Percentiles rank a stretch among this genome's conserved stretches.
These are phyloP conservation scores for Hamamelis virginiana DNA, from an alignment of 164 flowering plant genomes.

Conservation along the genomic window DNA sequence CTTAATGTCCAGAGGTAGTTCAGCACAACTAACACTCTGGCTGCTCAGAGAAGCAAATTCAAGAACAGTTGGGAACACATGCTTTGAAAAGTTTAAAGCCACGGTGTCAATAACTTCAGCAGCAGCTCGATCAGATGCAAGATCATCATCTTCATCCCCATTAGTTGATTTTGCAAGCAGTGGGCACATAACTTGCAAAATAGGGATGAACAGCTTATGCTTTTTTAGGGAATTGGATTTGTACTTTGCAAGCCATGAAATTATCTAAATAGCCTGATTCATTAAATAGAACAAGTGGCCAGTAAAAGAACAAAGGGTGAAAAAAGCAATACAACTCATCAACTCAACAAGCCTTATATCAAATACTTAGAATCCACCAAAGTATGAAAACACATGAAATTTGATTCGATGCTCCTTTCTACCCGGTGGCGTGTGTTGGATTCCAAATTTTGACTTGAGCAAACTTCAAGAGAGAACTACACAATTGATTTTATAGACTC, in stretches of 20 bases:
- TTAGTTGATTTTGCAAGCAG: conserved; percentile 77
- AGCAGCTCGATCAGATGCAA: conserved; percentile 91
- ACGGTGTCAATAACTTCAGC: conserved; percentile 96
- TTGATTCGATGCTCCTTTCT: background rate
- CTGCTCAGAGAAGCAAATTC: conserved; percentile 83
- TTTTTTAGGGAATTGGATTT: conserved; percentile 83
- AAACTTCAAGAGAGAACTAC: conserved; percentile 96
- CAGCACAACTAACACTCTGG: conserved; percentile 61
- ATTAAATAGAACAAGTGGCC: conserved; percentile 13
- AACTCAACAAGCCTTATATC: background rate
- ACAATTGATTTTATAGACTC: conserved; percentile 88
- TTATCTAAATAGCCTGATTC: conserved; percentile 87
- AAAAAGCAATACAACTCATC: background rate
- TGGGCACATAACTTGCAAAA: conserved; percentile 92
- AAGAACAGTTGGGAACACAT: conserved; percentile 75
- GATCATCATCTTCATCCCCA: conserved; percentile 83
- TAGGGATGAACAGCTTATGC: conserved; percentile 76
- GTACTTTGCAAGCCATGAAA: no score
- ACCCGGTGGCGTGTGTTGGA: conserved; percentile 92
- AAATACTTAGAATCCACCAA: background rate
- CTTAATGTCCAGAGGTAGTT: no score
- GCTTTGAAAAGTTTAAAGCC: conserved; percentile 82
- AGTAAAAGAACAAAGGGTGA: background rate
- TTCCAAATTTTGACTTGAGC: conserved; percentile 80
- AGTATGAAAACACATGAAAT: background rate